Evolutionary conservation across 1,284 basidiomycete genomes (phyloP).

Genomic region (Cryptococcus sp.): DNA sequence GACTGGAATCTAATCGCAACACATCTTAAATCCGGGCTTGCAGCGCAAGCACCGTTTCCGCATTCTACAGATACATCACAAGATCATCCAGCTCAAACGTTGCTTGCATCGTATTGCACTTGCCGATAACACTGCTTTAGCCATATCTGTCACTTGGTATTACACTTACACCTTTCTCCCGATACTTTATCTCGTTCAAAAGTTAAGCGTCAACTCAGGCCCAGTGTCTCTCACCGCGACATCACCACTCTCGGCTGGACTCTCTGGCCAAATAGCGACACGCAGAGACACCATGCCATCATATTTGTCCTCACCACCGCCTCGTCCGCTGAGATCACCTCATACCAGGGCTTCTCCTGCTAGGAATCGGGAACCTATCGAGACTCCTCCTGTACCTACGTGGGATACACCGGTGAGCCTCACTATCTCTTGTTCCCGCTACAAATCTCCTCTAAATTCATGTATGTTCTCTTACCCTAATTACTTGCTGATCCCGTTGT

Average conservation of each 20-base stretch:
- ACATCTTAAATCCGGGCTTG: not conserved
- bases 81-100: too few relatives aligned
- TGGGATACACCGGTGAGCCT: slow-evolving; percentile 18
- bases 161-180: too few relatives aligned
- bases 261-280: not conserved
- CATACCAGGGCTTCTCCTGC: not conserved
- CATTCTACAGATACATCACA: too few relatives aligned
- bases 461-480: not conserved
- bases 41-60: too few relatives aligned
- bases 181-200: too few relatives aligned
- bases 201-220: too few relatives aligned
- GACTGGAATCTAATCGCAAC: slow-evolving; percentile 2
- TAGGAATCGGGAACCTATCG: not conserved
- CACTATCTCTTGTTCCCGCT: not conserved
- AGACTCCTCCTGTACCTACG: slow-evolving; percentile 16
- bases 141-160: too few relatives aligned
- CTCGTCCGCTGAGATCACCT: slow-evolving; percentile 10
- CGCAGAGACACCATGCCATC: slow-evolving; percentile 19
- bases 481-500: not conserved
- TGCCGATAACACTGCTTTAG: too few relatives aligned
- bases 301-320: slow-evolving; percentile 14
- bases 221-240: too few relatives aligned
- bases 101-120: too few relatives aligned
- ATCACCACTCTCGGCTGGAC: not conserved
- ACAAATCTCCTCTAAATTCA: not conserved